phyloP scores from a whole-genome alignment of 108 stramenopile species.

The Discostella pseudostelligera region DNA sequence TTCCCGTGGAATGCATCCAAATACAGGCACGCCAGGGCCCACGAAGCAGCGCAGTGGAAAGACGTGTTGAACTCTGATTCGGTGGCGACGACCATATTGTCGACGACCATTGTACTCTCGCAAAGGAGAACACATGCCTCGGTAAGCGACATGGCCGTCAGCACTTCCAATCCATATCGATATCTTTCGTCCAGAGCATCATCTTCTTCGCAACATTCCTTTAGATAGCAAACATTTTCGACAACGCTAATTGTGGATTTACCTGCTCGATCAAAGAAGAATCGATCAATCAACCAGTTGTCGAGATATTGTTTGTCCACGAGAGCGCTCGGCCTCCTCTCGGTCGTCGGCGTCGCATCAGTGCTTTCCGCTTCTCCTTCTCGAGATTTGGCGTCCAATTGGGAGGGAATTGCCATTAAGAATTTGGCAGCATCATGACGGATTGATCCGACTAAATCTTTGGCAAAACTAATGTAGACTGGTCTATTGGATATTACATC shows the following conservation, averaged over 20 bases:
- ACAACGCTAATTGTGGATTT: conserved; percentile 35
- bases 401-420: conserved; percentile 41
- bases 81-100: conserved; percentile 30
- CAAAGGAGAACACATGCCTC: conserved; percentile 32
- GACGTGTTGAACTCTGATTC: conserved; percentile 26
- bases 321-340: neutral
- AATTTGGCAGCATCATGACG: conserved; percentile 50
- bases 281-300: conserved; percentile 47
- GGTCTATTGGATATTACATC: conserved; percentile 31
- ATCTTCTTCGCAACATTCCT: conserved; percentile 18
- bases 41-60: conserved; percentile 43
- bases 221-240: conserved; percentile 40
- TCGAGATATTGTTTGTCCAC: conserved; percentile 42
- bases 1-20: conserved; percentile 44
- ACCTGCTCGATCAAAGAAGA: conserved; percentile 45
- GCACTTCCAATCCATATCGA: conserved; percentile 42
- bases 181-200: conserved; percentile 18
- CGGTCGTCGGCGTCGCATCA: neutral
- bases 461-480: conserved; percentile 36
- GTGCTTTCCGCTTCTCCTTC: conserved; percentile 1
- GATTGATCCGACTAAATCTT: conserved; percentile 20
- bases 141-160: conserved; percentile 20
- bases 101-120: conserved; percentile 28
- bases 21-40: conserved; percentile 39
- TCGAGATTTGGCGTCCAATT: conserved; percentile 33